phyloP scores from a whole-genome alignment of 495 filamentous ascomycete species.

The Echria macrotheca region DNA sequence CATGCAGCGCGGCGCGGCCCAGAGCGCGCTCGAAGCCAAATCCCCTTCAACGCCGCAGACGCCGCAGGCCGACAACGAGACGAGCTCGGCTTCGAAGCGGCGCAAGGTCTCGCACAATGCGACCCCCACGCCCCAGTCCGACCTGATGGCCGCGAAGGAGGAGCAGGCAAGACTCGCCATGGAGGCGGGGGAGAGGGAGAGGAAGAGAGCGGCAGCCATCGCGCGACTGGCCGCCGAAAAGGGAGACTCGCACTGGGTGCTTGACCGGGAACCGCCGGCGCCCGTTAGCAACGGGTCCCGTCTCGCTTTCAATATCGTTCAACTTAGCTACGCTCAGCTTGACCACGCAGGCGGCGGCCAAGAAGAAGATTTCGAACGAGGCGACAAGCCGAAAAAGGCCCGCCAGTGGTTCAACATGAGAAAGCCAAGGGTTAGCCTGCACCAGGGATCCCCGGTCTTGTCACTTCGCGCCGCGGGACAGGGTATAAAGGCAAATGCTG shows the following conservation, averaged over 20 bases:
- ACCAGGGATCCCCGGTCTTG: no score
- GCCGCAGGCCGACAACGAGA: slow-evolving; percentile 31
- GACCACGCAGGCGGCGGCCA: slow-evolving; percentile 20
- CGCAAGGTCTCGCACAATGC: slow-evolving; percentile 38
- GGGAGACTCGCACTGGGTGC: slow-evolving; percentile 85
- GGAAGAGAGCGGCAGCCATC: slow-evolving; percentile 64
- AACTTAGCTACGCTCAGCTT: slow-evolving; percentile 47
- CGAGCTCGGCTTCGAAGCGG: slow-evolving; percentile 43
- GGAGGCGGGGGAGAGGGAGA: slow-evolving; percentile 72
- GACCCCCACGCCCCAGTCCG: slow-evolving; percentile 25
- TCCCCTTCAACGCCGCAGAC: slow-evolving; percentile 39
- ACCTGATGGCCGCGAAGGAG: no score
- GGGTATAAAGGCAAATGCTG: neutral
- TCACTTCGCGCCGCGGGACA: no score
- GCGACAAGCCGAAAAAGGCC: slow-evolving; percentile 6
- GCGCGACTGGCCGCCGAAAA: slow-evolving; percentile 64
- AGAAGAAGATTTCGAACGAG: slow-evolving; percentile 10
- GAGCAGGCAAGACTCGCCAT: slow-evolving; percentile 61
- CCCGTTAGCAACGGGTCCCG: slow-evolving; percentile 14
- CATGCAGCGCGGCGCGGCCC: slow-evolving; percentile 82
- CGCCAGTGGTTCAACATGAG: slow-evolving; percentile 41
- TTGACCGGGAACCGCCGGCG: slow-evolving; percentile 38
- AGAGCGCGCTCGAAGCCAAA: slow-evolving; percentile 34
- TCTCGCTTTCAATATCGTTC: slow-evolving; percentile 38
- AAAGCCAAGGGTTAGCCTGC: slow-evolving; percentile 34